Evolutionary conservation across 352 stramenopile species (phyloP), one percentile per base, ranked within the genome.

Genomic region (Hyaloperonospora brassicae): DNA sequence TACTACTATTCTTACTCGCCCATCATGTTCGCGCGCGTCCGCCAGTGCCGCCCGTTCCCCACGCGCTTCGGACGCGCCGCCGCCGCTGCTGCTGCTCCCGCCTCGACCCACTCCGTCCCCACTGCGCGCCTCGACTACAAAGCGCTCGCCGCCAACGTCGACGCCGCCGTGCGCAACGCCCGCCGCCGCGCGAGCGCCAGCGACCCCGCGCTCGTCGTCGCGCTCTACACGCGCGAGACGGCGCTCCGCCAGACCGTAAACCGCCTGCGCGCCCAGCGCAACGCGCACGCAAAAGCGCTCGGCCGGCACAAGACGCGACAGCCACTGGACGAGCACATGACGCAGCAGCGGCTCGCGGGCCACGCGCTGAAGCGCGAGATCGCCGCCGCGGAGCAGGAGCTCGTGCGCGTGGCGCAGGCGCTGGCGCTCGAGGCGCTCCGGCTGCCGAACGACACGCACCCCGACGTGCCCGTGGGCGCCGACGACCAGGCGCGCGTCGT

Each of bases 71-170:
- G 12, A 11, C 14, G 13, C 13, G 34, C 13, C 34, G 58, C 61
- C 27, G 50, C 54, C 12, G 38, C 27, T 10, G 52, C 59, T 45
- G 45, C 34, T 10, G 59, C 75, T 14, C 42, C 57, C 5, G 68
- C 62, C 1, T 63, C 72, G 14, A 71, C 74, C 34, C 66, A 78
- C 41, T 73, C 50, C 49, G 63, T 40, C 73, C 86, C 57, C 36
- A 73, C 89, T 58, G 76, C 79, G 8, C 77, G 82, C 39, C 60
- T 89, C 23, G 79, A 92, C 62, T 92, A 84, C 66, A 86, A 82
- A 51, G 82, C 80, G 55, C 66, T 92, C 11, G 66, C 70, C 12
- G 62, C 62, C 3, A 79, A 88, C 46, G 51, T 89, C 22, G 70
- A 84, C 3, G 68, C 55, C 0, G 72, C 70, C 6, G 61, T 87